Evolutionary conservation across 495 filamentous ascomycete genomes (phyloP), one percentile per base, ranked within the genome.

Genomic region (Pseudotulostoma volvatum): DNA sequence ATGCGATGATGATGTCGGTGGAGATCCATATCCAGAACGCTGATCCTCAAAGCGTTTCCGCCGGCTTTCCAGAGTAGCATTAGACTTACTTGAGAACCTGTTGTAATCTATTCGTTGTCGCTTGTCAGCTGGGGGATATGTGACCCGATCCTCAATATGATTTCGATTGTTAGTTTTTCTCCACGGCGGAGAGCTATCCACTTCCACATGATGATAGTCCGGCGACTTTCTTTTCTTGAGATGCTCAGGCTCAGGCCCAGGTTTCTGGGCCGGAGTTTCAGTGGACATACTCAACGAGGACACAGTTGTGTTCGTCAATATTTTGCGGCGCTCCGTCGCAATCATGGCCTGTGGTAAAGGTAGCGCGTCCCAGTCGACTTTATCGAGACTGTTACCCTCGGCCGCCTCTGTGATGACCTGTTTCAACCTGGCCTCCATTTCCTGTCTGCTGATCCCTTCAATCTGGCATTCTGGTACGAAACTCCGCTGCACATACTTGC

Each of bases 291-390:
- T 55, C 60, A 57, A 65, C 11, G 52, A 41, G 2, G 63, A 61
- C 19, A 61, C 53, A 33, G 34, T 46, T 17, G 61, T 55, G 47
- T 58, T 60, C 34, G 59, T 50, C 43, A 59, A 45, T 38, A 60
- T 50, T 44, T 60, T 63, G 44, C 43, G 38, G 43, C 79, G 76
- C 58, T 93, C 86, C 40, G 72, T 71, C 43, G 73, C 71, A 31
- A 99, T 77, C 59, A 94, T 71, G 39, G 80, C 59, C 58, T 99
- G 90, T 0, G 90, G 90, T n/a, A 96, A 60, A 11, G 81, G 79
- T 63, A 86, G 66, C 15, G 61, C 67, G 35, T 77, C 73, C 90
- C 90, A 99, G 64, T 95, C 72, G 43, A 81, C 71, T 11, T 61
- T 65, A 50, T 75, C 64, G 47, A 95, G 68, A 33, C 68, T 67